Evolutionary conservation across 306 rosid genomes (phyloP), one percentile per base, ranked within the genome.

Genomic region (Cucurbita pepo): DNA sequence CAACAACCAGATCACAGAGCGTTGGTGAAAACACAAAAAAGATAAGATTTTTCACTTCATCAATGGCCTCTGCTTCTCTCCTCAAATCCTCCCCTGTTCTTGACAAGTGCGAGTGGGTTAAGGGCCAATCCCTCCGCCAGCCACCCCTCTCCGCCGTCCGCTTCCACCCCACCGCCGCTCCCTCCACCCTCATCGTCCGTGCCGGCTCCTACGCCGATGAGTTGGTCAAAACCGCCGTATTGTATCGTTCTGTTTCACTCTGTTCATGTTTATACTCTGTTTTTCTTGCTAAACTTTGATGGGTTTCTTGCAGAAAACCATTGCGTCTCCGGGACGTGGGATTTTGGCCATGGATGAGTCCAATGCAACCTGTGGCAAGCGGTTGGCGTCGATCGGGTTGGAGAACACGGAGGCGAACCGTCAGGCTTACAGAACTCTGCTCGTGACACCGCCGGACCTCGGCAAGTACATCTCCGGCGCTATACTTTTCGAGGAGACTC

Each of bases 341-440:
- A 91, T 91, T 50, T 81, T 91, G 93, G 97, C 97, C 25, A 91
- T 91, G 97, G 97, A 91, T 43, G 97, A 91, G 82, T 91, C 97
- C 0, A 91, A 91, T 69, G 97, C 97, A 11, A 91, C 97, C 14
- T 86, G 91, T 30, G 97, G 97, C 71, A 91, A 91, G 88, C 93
- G 97, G 77, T 77, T 91, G 74, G 97, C 94, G 14, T 91, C 97
- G n/a, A 89, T 91, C 65, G 97, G 97, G 59, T 54, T 91, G 19
- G 97, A 91, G 85, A 91, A 91, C 90, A 91, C 97, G 0, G 97
- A 91, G 75, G 91, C 84, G 51, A 91, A 91, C 85, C 93, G 97
- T 79, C 97, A 91, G 69, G 97, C 97, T 21, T 91, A 74, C 89
- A 86, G 97, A 40, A 89, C 97, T 34, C 91, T 91, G 43, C 91